Evolutionary conservation across 352 stramenopile species (phyloP).

Genomic region (Globisporangium radiosum): DNA sequence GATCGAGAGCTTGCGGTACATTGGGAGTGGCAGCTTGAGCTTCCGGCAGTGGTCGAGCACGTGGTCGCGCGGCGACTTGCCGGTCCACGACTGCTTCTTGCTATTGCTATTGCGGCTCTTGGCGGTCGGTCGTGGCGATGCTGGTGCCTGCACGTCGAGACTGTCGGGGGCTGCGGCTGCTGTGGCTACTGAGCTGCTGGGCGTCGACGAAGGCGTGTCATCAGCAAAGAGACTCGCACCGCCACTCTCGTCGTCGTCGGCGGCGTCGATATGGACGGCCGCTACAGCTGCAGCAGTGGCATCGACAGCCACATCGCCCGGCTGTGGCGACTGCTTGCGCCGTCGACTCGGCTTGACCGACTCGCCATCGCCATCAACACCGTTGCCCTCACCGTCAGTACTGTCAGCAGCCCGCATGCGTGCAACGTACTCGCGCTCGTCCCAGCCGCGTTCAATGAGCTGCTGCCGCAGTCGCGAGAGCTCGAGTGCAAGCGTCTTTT

Average conservation of each 20-base stretch:
- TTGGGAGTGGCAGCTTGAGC: constrained; percentile 67
- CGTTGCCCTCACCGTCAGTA: not conserved
- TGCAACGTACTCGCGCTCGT: constrained; percentile 12
- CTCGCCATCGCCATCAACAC: not conserved
- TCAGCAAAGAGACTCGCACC: not conserved
- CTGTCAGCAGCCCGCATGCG: not conserved
- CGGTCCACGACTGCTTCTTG: constrained; percentile 40
- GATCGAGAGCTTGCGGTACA: constrained; percentile 49
- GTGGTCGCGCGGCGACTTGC: constrained; percentile 83
- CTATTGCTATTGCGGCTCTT: constrained; percentile 33
- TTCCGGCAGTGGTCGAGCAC: constrained; percentile 89
- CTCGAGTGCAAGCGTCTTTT: constrained; percentile 15
- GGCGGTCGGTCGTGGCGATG: not conserved
- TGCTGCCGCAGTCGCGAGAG: constrained; percentile 12
- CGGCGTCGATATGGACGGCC: not conserved
- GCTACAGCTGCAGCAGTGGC: not conserved
- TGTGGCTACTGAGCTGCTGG: not conserved
- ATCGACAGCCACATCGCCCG: too few relatives aligned
- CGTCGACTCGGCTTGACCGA: not conserved
- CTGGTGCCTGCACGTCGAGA: not conserved
- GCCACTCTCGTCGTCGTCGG: not conserved
- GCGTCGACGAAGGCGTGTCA: too few relatives aligned
- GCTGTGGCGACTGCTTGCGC: too few relatives aligned
- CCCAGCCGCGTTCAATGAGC: constrained; percentile 16
- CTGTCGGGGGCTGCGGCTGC: constrained; percentile 8